A percentile compares a stretch with the other conserved stretches of the same genome.
Conservation (phyloP, 768 basidiomycete genomes). For the Daedalea quercina region DNA sequence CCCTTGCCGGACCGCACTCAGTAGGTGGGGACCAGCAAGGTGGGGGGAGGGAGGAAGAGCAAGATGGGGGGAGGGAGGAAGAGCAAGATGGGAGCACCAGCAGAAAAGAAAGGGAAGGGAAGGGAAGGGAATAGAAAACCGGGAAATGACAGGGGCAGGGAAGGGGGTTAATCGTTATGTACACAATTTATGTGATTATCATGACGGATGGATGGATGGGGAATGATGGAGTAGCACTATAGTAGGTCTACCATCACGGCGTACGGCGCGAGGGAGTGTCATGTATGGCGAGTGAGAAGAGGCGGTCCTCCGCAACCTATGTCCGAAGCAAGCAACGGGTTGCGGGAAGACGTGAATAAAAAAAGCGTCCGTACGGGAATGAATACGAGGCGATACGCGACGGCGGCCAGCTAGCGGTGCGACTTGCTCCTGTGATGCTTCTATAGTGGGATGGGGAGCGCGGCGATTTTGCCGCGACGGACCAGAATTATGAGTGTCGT, state of each 20-base stretch:
- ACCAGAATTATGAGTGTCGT: not conserved
- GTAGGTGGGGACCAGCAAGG: conserved; percentile 23
- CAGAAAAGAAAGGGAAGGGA: conserved; percentile 16
- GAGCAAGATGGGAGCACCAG: conserved; percentile 17
- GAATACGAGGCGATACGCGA: conserved; percentile 17
- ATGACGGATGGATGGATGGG: not conserved
- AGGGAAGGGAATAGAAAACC: conserved; percentile 12
- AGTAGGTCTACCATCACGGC: conserved; percentile 12
- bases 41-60: conserved; percentile 65
- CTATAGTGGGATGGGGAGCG: not conserved
- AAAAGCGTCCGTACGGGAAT: conserved; percentile 69
- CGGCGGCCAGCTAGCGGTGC: not conserved
- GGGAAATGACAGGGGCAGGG: conserved; percentile 1
- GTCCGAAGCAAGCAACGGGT: not conserved
- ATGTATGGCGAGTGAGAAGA: conserved; percentile 18
- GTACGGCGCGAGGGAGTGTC: conserved; percentile 23
- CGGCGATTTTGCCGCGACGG: not conserved
- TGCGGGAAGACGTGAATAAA: conserved; percentile 43
- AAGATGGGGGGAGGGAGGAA: conserved; percentile 59
- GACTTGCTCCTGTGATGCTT: not conserved
- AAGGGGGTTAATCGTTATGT: not conserved
- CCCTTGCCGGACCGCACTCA: conserved; percentile 38
- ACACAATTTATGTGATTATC: not conserved
- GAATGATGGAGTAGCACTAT: not conserved
- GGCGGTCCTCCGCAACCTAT: conserved; percentile 11